Conservation (phyloP, 1,284 basidiomycete genomes). For the Vanrija sp. region DNA sequence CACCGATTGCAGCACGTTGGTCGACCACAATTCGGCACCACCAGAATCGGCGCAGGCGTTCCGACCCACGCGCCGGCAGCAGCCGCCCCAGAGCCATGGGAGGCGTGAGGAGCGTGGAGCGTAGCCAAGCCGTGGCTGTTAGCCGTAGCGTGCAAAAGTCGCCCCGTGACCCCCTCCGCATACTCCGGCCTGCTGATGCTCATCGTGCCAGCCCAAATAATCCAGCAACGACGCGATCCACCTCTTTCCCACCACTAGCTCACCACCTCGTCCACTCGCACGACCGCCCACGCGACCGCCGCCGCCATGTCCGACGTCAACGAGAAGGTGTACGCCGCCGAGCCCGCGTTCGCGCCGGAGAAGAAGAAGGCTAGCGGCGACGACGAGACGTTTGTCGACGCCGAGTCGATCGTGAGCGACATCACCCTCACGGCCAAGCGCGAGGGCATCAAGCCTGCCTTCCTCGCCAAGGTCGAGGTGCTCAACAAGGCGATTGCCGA, state of each 20-base stretch:
- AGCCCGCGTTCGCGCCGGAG: neutral
- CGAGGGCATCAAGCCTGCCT: conserved; percentile 30
- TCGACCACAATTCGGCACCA: no score
- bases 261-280: neutral
- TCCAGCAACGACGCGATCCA: neutral
- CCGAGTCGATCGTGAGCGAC: conserved; percentile 16
- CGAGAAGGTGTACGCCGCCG: neutral
- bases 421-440: conserved; percentile 16
- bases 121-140: no score
- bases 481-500: conserved; percentile 36
- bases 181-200: no score
- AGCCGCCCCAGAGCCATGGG: no score
- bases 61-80: no score
- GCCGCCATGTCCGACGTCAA: neutral
- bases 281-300: neutral
- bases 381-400: conserved; percentile 5
- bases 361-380: neutral
- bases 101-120: no score
- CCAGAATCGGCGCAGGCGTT: no score
- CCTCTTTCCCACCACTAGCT: no score
- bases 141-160: no score
- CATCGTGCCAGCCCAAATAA: neutral
- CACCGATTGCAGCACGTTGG: no score
- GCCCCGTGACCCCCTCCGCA: no score
- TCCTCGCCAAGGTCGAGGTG: conserved; percentile 29